These are phyloP conservation scores for Cyclotella atomus DNA, from an alignment of 108 stramenopile species.

Conservation along the genomic window DNA sequence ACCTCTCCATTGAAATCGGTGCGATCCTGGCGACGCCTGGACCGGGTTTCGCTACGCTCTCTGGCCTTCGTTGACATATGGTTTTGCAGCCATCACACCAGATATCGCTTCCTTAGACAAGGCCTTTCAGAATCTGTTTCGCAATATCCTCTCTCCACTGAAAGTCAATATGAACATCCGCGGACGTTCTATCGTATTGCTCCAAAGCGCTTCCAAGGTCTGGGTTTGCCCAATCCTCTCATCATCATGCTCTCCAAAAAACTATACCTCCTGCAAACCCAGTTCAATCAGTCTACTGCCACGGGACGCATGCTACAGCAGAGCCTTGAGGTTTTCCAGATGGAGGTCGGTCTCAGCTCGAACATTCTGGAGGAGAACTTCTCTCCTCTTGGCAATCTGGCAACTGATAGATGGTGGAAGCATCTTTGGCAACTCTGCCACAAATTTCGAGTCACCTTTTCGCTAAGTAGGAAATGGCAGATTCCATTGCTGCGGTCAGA, in stretches of 20 bases:
- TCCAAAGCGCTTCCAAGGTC: neutral
- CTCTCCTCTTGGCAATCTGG: neutral
- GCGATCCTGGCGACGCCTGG: too few species aligned
- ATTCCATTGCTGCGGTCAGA: neutral
- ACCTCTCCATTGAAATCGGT: too few species aligned
- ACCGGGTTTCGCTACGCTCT: too few species aligned
- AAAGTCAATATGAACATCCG: neutral
- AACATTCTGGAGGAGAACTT: neutral
- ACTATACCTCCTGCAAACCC: neutral
- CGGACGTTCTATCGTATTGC: neutral
- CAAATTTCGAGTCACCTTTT: neutral
- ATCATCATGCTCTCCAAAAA: neutral
- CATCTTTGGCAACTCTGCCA: neutral
- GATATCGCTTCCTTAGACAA: too few species aligned
- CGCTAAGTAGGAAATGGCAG: neutral
- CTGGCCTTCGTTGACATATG: too few species aligned
- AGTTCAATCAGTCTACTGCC: neutral
- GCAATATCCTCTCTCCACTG: too few species aligned
- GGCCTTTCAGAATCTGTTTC: too few species aligned
- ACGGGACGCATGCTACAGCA: neutral
- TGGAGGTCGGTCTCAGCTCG: neutral
- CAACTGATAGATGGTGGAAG: constrained; percentile 1
- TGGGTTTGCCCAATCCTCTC: neutral
- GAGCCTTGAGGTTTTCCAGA: constrained; percentile 3
- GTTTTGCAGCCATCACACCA: too few species aligned